Base-by-base conservation (phyloP, 2,329 filamentous ascomycete genomes). In the Monosporascus sp. region DNA sequence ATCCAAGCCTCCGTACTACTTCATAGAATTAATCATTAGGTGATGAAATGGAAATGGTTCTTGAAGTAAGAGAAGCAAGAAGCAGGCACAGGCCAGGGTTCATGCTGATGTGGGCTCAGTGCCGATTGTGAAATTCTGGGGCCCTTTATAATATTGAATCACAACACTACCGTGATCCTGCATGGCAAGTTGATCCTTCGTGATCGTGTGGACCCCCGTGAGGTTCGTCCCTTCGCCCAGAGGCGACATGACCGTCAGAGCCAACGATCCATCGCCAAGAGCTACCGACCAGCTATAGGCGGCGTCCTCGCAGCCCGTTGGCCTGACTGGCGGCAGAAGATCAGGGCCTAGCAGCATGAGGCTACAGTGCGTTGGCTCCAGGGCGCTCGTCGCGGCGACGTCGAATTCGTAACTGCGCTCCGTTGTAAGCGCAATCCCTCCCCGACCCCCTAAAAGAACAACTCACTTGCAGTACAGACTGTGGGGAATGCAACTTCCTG, bases 401-500 rank as follows among this genome's bases (percentile, higher is more conserved):
- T 37, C 45, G 56, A 63, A 64, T 17, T 58, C 55, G 53, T 63
- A 63, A 8, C 61, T 63, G 37, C 22, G 17, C 8, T 11, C n/a
- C 11, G n/a, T 22, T 20, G 50, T 48, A 7, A 48, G 43, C 31
- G 43, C 17, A 22, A 6, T 19, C 1, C 2, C 41, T 17, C 14
- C 17, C 14, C 14, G n/a, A 22, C 5, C 7, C 20, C 22, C 20
- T 20, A 20, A 20, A 4, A 20, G 37, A 19, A 3, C 7, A 11
- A 44, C 59, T 14, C 59, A 63, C 59, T 8, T 49, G 58, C 60
- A 64, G 37, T 52, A 19, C 37, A 60, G 48, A 31, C 58, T 60
- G 52, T 64, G 62, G 3, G 59, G 62, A 44, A 62, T 63, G 54
- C 62, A 64, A 4, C 57, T 60, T 1, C 60, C 60, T n/a, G 51